A percentile compares a stretch with the other conserved stretches of the same genome.
These are phyloP conservation scores for Yamadazyma kitorensis DNA, from an alignment of 805 yeast genomes.

Conservation along the genomic window DNA sequence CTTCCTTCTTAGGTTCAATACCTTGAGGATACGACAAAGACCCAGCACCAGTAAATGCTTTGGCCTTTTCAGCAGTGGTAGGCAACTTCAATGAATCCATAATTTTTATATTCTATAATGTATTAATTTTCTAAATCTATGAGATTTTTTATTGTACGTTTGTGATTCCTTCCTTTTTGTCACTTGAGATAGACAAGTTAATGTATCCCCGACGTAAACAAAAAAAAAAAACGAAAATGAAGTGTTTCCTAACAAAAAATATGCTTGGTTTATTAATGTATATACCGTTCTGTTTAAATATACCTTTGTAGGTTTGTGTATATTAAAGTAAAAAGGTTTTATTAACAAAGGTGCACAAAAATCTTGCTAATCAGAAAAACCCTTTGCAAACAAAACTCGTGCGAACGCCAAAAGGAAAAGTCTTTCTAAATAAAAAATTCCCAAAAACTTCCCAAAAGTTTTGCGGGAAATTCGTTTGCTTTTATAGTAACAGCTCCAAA, in stretches of 20 bases:
- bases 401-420: too few relatives aligned
- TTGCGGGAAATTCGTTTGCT: constrained; percentile 14
- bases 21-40: constrained; percentile 64
- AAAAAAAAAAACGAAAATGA: not conserved
- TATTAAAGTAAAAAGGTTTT: too few relatives aligned
- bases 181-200: constrained; percentile 37
- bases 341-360: too few relatives aligned
- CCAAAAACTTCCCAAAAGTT: constrained; percentile 1
- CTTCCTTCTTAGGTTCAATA: constrained; percentile 22
- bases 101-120: constrained; percentile 9
- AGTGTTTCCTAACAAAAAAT: not conserved
- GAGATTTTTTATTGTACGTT: constrained; percentile 8
- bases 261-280: not conserved
- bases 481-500: constrained; percentile 15
- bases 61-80: constrained; percentile 74
- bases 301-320: too few relatives aligned
- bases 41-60: constrained; percentile 64
- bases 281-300: not conserved
- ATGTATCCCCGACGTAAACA: constrained; percentile 34
- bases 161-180: constrained; percentile 4
- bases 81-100: constrained; percentile 79
- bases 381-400: not conserved
- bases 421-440: too few relatives aligned
- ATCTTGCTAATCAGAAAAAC: too few relatives aligned
- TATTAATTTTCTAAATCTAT: constrained; percentile 7